A percentile compares a stretch with the other conserved stretches of the same genome.
phyloP scores from a whole-genome alignment of 805 yeast species.

The Hanseniaspora guilliermondii region DNA sequence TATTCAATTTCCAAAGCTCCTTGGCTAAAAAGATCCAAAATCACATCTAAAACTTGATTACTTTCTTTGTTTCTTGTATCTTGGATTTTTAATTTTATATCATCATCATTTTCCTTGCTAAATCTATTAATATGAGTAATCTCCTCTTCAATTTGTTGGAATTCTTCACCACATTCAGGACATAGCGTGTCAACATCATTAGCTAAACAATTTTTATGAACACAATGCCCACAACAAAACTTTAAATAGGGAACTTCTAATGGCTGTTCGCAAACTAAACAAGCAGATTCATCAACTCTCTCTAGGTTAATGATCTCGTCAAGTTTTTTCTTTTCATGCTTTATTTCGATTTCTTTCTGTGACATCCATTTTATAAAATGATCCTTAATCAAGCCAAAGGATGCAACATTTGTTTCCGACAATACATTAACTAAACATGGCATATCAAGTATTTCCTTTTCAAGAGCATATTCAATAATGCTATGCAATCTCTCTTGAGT shows the following conservation, averaged over 20 bases:
- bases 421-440: conserved; percentile 64
- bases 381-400: conserved; percentile 60
- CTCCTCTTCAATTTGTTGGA: conserved; percentile 51
- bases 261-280: conserved; percentile 51
- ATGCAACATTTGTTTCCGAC: conserved; percentile 48
- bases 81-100: conserved; percentile 46
- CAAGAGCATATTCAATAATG: conserved; percentile 38
- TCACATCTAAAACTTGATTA: conserved; percentile 31
- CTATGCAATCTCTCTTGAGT: conserved; percentile 12
- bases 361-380: conserved; percentile 51
- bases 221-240: conserved; percentile 77
- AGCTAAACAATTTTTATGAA: conserved; percentile 66
- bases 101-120: conserved; percentile 44
- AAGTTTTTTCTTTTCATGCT: conserved; percentile 59
- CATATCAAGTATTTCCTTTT: conserved; percentile 49
- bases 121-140: conserved; percentile 48
- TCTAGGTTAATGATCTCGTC: conserved; percentile 46
- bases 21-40: conserved; percentile 72
- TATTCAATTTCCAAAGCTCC: conserved; percentile 57
- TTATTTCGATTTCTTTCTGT: conserved; percentile 49
- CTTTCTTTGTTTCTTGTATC: conserved; percentile 28
- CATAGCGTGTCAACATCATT: conserved; percentile 39
- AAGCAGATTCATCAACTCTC: conserved; percentile 43
- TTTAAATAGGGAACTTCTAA: conserved; percentile 71
- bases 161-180: conserved; percentile 63